These are phyloP conservation scores for Paratinospora sagittata DNA, from an alignment of 164 flowering plant genomes.

Conservation along the genomic window DNA sequence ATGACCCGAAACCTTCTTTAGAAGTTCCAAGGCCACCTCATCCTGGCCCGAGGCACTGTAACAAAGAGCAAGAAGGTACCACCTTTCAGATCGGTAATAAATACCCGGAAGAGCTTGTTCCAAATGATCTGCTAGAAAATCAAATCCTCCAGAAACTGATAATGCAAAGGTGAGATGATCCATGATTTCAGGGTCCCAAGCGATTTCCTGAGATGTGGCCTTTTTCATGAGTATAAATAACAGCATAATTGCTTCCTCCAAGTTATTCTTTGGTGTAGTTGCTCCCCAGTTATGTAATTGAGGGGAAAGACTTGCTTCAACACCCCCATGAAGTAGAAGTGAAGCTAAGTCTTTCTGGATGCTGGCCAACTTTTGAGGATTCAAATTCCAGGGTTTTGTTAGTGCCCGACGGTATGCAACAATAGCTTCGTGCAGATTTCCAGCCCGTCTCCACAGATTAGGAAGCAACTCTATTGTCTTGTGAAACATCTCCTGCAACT, in stretches of 20 bases:
- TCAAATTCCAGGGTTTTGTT: constrained; percentile 82
- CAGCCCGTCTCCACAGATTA: constrained; percentile 64
- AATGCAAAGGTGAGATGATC: constrained; percentile 76
- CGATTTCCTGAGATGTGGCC: constrained; percentile 44
- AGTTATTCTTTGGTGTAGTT: constrained; percentile 37
- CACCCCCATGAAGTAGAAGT: constrained; percentile 66
- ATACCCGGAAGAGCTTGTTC: constrained; percentile 79
- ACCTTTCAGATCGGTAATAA: constrained; percentile 62
- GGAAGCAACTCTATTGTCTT: constrained; percentile 83
- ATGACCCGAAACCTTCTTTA: constrained; percentile 47
- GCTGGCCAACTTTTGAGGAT: constrained; percentile 45
- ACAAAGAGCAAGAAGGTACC: constrained; percentile 93
- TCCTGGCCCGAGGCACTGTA: constrained; percentile 69
- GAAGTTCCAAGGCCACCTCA: constrained; percentile 65
- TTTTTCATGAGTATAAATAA: constrained; percentile 65
- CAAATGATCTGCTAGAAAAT: constrained; percentile 56
- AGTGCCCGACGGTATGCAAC: constrained; percentile 72
- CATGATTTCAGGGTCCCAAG: constrained; percentile 82
- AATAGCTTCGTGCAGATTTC: constrained; percentile 70
- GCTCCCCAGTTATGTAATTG: constrained; percentile 41
- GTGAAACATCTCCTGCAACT: constrained; percentile 86
- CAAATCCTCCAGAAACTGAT: constrained; percentile 52
- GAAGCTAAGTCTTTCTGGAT: constrained; percentile 76
- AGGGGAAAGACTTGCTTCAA: constrained; percentile 55
- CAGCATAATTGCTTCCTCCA: constrained; percentile 81